A percentile compares a stretch with the other conserved stretches of the same genome.
These are phyloP conservation scores for Heterobasidion occidentale DNA, from an alignment of 1,284 basidiomycete species.

Conservation along the genomic window DNA sequence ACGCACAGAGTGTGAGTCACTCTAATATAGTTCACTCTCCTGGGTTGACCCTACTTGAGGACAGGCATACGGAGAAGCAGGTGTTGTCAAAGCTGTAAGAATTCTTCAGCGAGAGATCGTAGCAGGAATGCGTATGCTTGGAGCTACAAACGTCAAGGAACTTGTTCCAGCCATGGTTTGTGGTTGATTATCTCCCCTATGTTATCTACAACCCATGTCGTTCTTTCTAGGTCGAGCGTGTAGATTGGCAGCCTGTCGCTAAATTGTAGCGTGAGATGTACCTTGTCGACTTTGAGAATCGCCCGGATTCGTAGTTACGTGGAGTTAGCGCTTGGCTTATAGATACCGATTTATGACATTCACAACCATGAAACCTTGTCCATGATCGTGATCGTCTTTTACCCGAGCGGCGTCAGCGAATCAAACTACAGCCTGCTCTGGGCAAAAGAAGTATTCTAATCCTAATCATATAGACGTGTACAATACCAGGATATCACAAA, in stretches of 20 bases:
- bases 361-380: no score
- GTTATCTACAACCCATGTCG: not conserved
- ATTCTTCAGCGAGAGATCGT: slow-evolving; percentile 80
- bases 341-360: no score
- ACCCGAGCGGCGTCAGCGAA: no score
- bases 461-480: no score
- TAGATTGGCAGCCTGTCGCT: slow-evolving; percentile 54
- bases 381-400: no score
- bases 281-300: no score
- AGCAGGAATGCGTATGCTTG: slow-evolving; percentile 73
- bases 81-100: slow-evolving; percentile 67
- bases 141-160: slow-evolving; percentile 63
- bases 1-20: slow-evolving; percentile 70
- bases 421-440: no score
- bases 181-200: not conserved
- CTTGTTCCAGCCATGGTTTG: slow-evolving; percentile 76
- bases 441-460: no score
- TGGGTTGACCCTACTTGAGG: not conserved
- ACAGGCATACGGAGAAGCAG: slow-evolving; percentile 77
- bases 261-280: slow-evolving; percentile 27
- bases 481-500: no score
- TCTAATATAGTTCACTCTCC: not conserved
- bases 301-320: no score
- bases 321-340: no score
- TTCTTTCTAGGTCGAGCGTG: slow-evolving; percentile 43